These are phyloP conservation scores for Spathaspora hagerdaliae DNA, from an alignment of 805 yeast genomes.

Conservation along the genomic window DNA sequence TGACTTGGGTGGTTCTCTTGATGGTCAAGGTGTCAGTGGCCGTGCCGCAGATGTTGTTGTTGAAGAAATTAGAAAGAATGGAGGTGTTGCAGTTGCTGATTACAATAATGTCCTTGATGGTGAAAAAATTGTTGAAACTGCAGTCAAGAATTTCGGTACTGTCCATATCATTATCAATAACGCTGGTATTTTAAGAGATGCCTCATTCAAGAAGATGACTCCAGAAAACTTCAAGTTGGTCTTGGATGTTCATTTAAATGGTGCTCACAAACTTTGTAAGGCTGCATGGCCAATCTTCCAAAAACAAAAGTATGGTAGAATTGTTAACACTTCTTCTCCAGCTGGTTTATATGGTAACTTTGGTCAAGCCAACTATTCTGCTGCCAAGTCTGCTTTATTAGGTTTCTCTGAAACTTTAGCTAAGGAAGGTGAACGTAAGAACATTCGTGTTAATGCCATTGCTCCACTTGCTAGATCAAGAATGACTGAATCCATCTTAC, in stretches of 20 bases:
- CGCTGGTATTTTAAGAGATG: conserved; percentile 92
- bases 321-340: conserved; percentile 92
- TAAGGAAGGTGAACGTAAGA: conserved; percentile 84
- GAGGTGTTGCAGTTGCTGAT: conserved; percentile 90
- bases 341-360: conserved; percentile 97
- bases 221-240: conserved; percentile 77
- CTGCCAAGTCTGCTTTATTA: conserved; percentile 85
- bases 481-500: conserved; percentile 90
- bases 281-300: conserved; percentile 93
- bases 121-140: conserved; percentile 78
- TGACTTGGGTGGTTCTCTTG: conserved; percentile 82
- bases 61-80: conserved; percentile 67
- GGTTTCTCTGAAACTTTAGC: conserved; percentile 94
- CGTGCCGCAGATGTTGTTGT: conserved; percentile 89
- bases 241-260: conserved; percentile 82
- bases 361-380: conserved; percentile 94
- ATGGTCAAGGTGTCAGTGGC: conserved; percentile 65
- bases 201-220: conserved; percentile 81
- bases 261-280: conserved; percentile 77
- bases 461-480: conserved; percentile 95
- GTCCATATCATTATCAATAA: conserved; percentile 88
- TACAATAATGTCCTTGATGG: conserved; percentile 88
- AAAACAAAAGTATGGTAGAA: conserved; percentile 82
- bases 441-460: conserved; percentile 80
- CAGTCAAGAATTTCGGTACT: conserved; percentile 80